Conservation (phyloP, 257 asterid genomes). For the Coffea canephora region DNA sequence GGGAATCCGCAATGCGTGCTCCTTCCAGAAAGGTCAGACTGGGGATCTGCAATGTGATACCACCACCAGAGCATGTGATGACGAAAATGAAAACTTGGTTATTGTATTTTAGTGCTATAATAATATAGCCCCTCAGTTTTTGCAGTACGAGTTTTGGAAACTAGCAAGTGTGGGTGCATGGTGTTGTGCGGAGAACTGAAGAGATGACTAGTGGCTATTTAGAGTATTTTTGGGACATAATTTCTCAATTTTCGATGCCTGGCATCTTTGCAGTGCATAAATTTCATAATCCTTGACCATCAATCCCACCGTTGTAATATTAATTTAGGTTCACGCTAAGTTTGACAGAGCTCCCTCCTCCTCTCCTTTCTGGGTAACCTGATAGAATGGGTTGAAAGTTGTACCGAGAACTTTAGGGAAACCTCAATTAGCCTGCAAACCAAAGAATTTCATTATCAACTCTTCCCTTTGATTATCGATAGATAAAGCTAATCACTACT, state of each 20-base stretch:
- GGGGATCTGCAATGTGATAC: slow-evolving; percentile 25
- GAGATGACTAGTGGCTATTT: neutral
- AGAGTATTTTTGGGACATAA: neutral
- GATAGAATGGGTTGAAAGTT: no score
- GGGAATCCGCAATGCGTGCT: slow-evolving; percentile 14
- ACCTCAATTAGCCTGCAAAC: neutral
- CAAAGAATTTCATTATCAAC: neutral
- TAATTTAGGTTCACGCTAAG: neutral
- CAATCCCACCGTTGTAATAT: neutral
- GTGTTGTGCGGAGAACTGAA: no score
- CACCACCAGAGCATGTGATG: slow-evolving; percentile 10
- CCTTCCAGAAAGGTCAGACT: slow-evolving; percentile 19
- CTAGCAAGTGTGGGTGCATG: neutral
- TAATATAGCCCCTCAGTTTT: neutral
- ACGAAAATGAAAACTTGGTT: slow-evolving; percentile 9
- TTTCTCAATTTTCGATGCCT: no score
- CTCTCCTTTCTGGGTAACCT: neutral
- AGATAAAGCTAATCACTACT: neutral
- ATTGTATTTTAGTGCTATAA: neutral
- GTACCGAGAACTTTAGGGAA: neutral
- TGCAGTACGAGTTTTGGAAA: neutral
- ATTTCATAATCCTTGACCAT: neutral
- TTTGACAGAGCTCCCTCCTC: neutral
- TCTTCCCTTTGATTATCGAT: neutral
- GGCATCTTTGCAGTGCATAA: neutral